These are phyloP conservation scores for Haberlea rhodopensis DNA, from an alignment of 257 asterid species.

Conservation along the genomic window DNA sequence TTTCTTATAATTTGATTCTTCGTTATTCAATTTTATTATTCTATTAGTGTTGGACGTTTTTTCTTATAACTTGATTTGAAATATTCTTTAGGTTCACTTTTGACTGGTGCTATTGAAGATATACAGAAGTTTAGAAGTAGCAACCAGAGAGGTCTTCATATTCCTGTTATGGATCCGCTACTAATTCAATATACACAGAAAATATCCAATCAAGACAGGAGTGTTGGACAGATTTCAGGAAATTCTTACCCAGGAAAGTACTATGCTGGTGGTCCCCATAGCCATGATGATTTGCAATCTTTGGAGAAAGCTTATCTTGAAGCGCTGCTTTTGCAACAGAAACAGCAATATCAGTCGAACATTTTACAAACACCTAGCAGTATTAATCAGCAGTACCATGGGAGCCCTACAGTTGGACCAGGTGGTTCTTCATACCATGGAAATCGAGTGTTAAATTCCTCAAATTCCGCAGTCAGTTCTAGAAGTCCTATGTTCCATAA, in stretches of 20 bases:
- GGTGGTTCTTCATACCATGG: constrained; percentile 36
- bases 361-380: constrained; percentile 33
- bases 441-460: constrained; percentile 27
- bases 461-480: constrained; percentile 34
- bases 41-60: not conserved
- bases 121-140: constrained; percentile 40
- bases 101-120: constrained; percentile 37
- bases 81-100: constrained; percentile 45
- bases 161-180: constrained; percentile 42
- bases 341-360: constrained; percentile 47
- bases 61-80: not conserved
- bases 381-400: constrained; percentile 41
- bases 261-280: constrained; percentile 35
- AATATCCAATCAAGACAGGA: constrained; percentile 34
- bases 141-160: constrained; percentile 44
- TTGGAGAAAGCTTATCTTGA: constrained; percentile 69
- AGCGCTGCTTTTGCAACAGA: constrained; percentile 57
- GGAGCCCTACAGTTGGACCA: constrained; percentile 34
- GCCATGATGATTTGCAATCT: constrained; percentile 46
- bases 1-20: no score
- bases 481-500: constrained; percentile 41
- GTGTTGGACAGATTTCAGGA: constrained; percentile 31
- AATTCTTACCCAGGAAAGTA: constrained; percentile 43
- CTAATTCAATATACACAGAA: constrained; percentile 41
- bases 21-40: no score